Percentiles rank a stretch among this genome's conserved stretches.
Conservation (phyloP, 805 yeast species). For the Candida takata region DNA sequence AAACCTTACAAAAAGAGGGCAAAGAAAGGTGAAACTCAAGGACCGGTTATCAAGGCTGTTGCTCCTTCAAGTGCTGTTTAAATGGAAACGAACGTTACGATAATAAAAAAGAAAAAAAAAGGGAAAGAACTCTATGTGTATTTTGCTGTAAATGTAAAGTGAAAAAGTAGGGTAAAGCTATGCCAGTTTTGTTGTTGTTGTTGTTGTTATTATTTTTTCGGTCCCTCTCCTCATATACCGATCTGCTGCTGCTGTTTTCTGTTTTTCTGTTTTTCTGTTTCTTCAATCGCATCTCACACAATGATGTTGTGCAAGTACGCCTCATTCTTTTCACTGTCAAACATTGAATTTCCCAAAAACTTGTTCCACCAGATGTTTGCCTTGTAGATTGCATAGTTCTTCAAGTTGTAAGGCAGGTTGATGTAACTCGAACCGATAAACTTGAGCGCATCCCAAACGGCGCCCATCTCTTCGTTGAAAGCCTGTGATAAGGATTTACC, state of each 20-base stretch:
- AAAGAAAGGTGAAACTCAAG: conserved; percentile 18
- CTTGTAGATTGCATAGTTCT: conserved; percentile 41
- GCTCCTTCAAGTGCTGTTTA: conserved; percentile 8
- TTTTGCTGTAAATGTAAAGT: neutral
- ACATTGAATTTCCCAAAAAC: conserved; percentile 52
- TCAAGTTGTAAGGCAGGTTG: conserved; percentile 59
- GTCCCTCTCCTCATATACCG: too few relatives aligned
- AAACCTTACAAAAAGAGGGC: conserved; percentile 28
- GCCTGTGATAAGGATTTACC: conserved; percentile 29
- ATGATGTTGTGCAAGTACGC: conserved; percentile 18
- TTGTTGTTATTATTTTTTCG: too few relatives aligned
- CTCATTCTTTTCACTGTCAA: conserved; percentile 21
- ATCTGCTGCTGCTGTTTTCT: too few relatives aligned
- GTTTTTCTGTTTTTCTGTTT: too few relatives aligned
- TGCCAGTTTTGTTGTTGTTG: too few relatives aligned
- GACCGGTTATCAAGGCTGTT: conserved; percentile 11
- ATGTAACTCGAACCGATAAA: conserved; percentile 63
- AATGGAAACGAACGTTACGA: too few relatives aligned
- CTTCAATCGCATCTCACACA: too few relatives aligned
- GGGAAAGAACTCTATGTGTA: too few relatives aligned
- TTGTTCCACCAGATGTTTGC: conserved; percentile 60
- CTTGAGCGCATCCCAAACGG: conserved; percentile 50
- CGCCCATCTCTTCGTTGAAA: conserved; percentile 42
- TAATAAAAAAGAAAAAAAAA: neutral
- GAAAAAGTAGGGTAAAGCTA: too few relatives aligned